These are phyloP conservation scores for Neovahlkampfia damariscottae DNA, from an alignment of 78 protist species.

Conservation along the genomic window DNA sequence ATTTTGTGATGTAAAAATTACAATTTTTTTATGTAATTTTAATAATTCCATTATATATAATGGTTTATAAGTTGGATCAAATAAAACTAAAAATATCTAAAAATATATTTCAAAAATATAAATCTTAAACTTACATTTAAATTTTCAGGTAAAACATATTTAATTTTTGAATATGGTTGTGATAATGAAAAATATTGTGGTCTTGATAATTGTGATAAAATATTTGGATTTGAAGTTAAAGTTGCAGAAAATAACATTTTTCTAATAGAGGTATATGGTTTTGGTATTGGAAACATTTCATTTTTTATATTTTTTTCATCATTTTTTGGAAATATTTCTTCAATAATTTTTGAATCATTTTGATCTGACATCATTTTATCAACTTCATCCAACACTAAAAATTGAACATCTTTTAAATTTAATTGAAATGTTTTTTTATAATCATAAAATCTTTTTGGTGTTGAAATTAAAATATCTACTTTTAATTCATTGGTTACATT, in stretches of 20 bases:
- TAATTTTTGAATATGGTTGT: background rate
- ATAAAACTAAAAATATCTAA: background rate
- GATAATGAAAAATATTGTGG: background rate
- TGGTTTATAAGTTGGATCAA: background rate
- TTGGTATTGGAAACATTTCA: background rate
- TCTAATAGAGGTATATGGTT: background rate
- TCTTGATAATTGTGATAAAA: background rate
- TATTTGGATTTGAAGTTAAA: background rate
- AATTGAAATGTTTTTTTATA: background rate
- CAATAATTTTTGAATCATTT: background rate
- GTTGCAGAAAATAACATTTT: background rate
- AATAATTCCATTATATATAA: background rate
- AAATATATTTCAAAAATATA: background rate
- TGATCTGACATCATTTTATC: background rate
- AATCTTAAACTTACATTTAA: background rate
- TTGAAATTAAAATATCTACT: background rate
- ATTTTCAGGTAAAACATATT: background rate
- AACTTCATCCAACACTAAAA: background rate
- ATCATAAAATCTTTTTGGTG: background rate
- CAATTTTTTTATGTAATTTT: background rate
- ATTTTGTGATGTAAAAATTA: background rate
- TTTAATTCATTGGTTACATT: background rate
- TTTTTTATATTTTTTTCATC: background rate
- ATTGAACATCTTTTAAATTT: background rate
- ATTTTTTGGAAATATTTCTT: background rate